Evolutionary conservation across 2,329 filamentous ascomycete genomes (phyloP).

Genomic region (Mycosphaerella sp.): DNA sequence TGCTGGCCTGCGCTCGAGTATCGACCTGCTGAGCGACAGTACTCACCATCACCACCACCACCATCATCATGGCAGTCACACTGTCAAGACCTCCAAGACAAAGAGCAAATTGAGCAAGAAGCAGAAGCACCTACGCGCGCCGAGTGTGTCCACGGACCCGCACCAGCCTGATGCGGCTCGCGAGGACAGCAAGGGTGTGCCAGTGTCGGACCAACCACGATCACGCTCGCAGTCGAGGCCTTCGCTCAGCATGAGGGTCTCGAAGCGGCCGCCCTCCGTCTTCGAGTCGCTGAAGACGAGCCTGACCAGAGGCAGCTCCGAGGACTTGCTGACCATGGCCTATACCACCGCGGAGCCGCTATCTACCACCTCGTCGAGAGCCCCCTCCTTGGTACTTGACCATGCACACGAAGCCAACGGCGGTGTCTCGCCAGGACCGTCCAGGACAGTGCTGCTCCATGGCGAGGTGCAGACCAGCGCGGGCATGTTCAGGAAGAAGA

Average conservation of each 20-base stretch:
- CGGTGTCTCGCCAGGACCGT: conserved; percentile 14
- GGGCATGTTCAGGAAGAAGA: conserved; percentile 65
- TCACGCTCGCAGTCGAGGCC: conserved; percentile 23
- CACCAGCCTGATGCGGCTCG: conserved; percentile 24
- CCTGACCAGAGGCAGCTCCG: conserved; percentile 45
- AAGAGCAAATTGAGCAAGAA: conserved; percentile 24
- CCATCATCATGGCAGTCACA: conserved; percentile 13
- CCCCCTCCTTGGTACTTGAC: conserved; percentile 42
- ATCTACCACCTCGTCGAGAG: conserved; percentile 46
- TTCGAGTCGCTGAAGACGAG: conserved; percentile 51
- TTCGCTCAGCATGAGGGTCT: conserved; percentile 42
- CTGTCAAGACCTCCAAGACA: conserved; percentile 13
- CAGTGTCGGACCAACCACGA: conserved; percentile 22
- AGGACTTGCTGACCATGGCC: conserved; percentile 34
- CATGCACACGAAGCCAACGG: conserved; percentile 28
- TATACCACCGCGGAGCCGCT: conserved; percentile 39
- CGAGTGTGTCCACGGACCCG: conserved; percentile 19
- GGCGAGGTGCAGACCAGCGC: conserved; percentile 65
- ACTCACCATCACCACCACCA: no score
- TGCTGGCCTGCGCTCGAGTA: conserved; percentile 26
- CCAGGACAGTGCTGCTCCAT: conserved; percentile 53
- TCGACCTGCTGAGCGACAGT: conserved; percentile 6
- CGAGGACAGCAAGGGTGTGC: conserved; percentile 18
- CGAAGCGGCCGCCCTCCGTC: conserved; percentile 10
- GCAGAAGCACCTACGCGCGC: conserved; percentile 22